A percentile compares a stretch with the other conserved stretches of the same genome.
Evolutionary conservation across 495 filamentous ascomycete genomes (phyloP).

Genomic region (Aspergillus cristatus): DNA sequence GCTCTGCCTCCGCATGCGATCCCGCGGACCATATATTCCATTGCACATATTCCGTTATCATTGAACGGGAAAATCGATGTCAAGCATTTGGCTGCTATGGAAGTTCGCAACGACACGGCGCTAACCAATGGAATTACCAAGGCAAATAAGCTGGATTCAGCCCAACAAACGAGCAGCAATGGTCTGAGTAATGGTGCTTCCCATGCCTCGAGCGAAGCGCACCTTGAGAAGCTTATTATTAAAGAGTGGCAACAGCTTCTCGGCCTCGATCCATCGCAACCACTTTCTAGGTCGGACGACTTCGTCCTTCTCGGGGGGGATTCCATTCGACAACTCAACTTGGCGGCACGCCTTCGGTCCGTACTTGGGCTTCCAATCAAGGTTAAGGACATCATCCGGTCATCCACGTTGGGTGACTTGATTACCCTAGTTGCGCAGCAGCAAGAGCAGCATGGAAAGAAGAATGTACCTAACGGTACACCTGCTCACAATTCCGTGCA

Average conservation of each 20-base stretch:
- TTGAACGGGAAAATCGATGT: conserved; percentile 15
- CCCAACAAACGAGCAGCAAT: too few relatives aligned
- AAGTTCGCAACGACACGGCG: not conserved
- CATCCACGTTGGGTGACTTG: not conserved
- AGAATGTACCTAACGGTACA: not conserved
- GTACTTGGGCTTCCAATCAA: not conserved
- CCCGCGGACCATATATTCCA: conserved; percentile 9
- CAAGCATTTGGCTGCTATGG: conserved; percentile 1
- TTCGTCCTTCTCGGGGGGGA: conserved; percentile 15
- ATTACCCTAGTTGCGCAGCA: not conserved
- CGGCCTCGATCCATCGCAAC: not conserved
- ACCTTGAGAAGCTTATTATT: conserved; percentile 4
- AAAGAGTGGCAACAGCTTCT: too few relatives aligned
- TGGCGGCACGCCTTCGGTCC: conserved; percentile 1
- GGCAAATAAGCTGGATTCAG: not conserved
- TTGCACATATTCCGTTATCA: conserved; percentile 12
- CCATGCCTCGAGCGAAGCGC: not conserved
- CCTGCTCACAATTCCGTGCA: too few relatives aligned
- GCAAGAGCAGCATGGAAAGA: not conserved
- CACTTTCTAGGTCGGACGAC: conserved; percentile 5
- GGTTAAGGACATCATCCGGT: not conserved
- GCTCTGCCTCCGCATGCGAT: conserved; percentile 13
- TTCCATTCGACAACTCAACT: conserved; percentile 13
- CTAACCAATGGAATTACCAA: conserved; percentile 2
- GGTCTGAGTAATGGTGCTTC: too few relatives aligned